Base-by-base conservation (phyloP, 495 filamentous ascomycete species). In the Penicillium crystallinum region DNA sequence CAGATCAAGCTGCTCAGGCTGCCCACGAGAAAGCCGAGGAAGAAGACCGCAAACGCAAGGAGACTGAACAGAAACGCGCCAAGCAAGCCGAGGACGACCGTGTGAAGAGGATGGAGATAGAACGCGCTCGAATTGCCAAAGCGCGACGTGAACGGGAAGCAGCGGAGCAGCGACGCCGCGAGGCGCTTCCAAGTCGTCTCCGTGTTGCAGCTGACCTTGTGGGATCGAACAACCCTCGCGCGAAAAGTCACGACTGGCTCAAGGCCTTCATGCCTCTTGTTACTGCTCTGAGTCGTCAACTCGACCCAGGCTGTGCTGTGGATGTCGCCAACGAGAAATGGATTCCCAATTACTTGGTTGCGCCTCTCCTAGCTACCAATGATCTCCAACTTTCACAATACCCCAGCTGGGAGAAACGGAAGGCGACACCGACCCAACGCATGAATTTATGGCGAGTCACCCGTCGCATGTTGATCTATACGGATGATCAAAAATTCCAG, bases 321-420 rank as follows among this genome's bases (percentile, higher is more conserved):
- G 70, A 78, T 21, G 52, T 73, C 35, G 71, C 72, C 6, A 67
- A 75, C 21, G 87, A 91, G 57, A 78, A 81, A 64, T 91, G 88
- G 86, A 73, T 90, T 57, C 81, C 88, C 25, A 91, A 90, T 55
- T 84, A 86, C 38, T 79, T 91, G 59, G 84, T 84, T 49, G 87
- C 87, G 15, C 79, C 88, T 15, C 71, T 91, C 21, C 71, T 91
- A 25, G 88, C 86, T 27, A 85, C 88, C 44, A 88, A 88, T 64
- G 87, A 91, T 58, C 73, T 88, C 18, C 78, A 83, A 34, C 74
- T 91, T 25, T 82, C 84, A 19, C 80, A 85, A 71, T 91, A 87
- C 64, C 77, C 85, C 42, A 80, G 78, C 23, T 91, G 88, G 88
- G 78, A 82, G 54, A 79, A 77, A 49, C 74, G 74, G 46, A 62